Evolutionary conservation across 2,329 filamentous ascomycete species (phyloP).

Genomic region (Fusarium torreyae): DNA sequence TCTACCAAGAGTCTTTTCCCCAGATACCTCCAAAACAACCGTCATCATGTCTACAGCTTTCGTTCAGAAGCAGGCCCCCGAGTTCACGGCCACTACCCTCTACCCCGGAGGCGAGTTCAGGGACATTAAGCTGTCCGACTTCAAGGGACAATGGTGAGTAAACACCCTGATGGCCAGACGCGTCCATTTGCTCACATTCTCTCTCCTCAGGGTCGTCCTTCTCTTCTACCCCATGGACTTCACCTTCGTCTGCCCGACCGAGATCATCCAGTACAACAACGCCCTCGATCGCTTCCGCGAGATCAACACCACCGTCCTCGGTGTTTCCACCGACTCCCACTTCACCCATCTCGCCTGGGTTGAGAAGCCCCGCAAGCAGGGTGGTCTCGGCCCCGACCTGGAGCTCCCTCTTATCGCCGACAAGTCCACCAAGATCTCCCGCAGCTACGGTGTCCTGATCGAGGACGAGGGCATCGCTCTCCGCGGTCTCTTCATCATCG

Average conservation of each 20-base stretch:
- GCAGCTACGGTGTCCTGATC: slow-evolving; percentile 74
- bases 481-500: slow-evolving; percentile 76
- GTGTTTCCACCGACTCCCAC: slow-evolving; percentile 74
- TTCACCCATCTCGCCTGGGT: slow-evolving; percentile 72
- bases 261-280: slow-evolving; percentile 76
- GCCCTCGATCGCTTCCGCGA: slow-evolving; percentile 71
- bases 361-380: slow-evolving; percentile 70
- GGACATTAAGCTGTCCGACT: slow-evolving; percentile 62
- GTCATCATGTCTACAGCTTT: slow-evolving; percentile 61
- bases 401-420: slow-evolving; percentile 74
- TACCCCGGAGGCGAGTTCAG: slow-evolving; percentile 65
- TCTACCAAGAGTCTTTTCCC: not conserved
- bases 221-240: slow-evolving; percentile 79
- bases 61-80: slow-evolving; percentile 65
- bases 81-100: slow-evolving; percentile 65
- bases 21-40: slow-evolving; percentile 1
- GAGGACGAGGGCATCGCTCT: slow-evolving; percentile 76
- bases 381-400: slow-evolving; percentile 72
- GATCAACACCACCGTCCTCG: slow-evolving; percentile 72
- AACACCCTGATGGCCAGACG: not conserved
- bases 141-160: slow-evolving; percentile 63
- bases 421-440: slow-evolving; percentile 72
- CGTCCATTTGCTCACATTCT: not conserved
- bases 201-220: slow-evolving; percentile 69
- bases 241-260: slow-evolving; percentile 77